Evolutionary conservation across 1,284 basidiomycete genomes (phyloP), one percentile per base, ranked within the genome.

Genomic region (Moesziomyces sp.): DNA sequence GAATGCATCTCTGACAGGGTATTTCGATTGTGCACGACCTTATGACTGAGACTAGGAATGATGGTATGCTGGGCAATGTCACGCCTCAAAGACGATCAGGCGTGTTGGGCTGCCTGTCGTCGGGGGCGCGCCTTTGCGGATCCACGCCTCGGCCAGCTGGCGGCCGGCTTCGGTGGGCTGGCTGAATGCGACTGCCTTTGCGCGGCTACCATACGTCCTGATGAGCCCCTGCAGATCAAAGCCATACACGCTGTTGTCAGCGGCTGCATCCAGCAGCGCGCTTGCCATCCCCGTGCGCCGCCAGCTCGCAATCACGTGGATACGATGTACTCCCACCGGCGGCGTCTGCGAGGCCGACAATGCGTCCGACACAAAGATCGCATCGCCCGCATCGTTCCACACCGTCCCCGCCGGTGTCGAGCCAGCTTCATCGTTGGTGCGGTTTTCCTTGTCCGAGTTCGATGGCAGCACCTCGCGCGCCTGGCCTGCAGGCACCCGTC

Each of bases 141-240:
- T 72, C 78, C 78, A 81, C 9, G 58, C 56, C 56, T 76, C 66
- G 1, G 80, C 80, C 28, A 81, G 42, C 42, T 63, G 65, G 35
- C 69, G 43, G 26, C 80, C 80, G 8, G 71, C 71, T 49, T 75
- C 70, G n/a, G 78, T 81, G 42, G 80, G 80, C 52, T 81, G 80
- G 46, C 75, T 77, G 65, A 81, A 81, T 1, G 78, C 78, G 8
- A 76, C 60, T 10, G 70, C 54, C 23, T 64, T 60, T 19, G 76
- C 75, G 24, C 72, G 52, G 16, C 68, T 59, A 8, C 76, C 78
- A 19, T 70, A 64, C 69, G 50, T 62, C 30, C 24, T 35, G 46
- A 60, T 45, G 16, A 76, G 55, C 0, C 53, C 57, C 3, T 23
- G 14, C 23, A 67, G 46, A 11, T 60, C 59, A 48, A 72, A 55